Conservation (phyloP, 345 rosid species). For the Euphorbia tirucalli region DNA sequence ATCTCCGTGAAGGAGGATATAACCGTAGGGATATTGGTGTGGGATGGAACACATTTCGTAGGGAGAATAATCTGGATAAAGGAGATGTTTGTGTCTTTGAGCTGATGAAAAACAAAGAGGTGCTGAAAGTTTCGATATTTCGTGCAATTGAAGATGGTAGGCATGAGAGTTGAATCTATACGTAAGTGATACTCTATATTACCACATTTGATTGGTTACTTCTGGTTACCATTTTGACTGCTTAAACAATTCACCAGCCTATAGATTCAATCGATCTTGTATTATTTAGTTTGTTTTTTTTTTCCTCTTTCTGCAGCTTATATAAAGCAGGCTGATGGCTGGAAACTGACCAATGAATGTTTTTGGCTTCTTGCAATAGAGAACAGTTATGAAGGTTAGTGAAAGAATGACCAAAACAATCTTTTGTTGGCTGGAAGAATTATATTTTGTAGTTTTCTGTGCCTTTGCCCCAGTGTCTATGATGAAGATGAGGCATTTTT, state of each 20-base stretch:
- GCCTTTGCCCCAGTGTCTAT: too few relatives aligned
- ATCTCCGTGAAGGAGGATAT: not conserved
- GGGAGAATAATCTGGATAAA: conserved; percentile 5
- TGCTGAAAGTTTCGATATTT: not conserved
- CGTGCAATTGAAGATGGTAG: not conserved
- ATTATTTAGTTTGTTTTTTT: not conserved
- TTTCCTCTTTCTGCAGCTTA: not conserved
- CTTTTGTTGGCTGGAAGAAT: too few relatives aligned
- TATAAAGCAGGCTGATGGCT: not conserved
- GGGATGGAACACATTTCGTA: conserved; percentile 24
- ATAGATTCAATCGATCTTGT: not conserved
- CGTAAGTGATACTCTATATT: too few relatives aligned
- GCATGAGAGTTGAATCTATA: too few relatives aligned
- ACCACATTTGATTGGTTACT: too few relatives aligned
- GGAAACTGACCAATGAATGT: not conserved
- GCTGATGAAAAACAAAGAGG: not conserved
- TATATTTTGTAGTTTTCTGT: too few relatives aligned
- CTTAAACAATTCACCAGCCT: not conserved
- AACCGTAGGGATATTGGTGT: not conserved
- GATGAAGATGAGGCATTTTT: too few relatives aligned
- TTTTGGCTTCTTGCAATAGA: too few relatives aligned
- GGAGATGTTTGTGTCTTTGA: conserved; percentile 10
- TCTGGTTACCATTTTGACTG: too few relatives aligned
- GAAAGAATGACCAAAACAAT: too few relatives aligned
- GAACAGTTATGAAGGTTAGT: too few relatives aligned